A percentile compares a stretch with the other conserved stretches of the same genome.
Evolutionary conservation across 1,284 basidiomycete genomes (phyloP).

Genomic region (Ganoderma lucidum): DNA sequence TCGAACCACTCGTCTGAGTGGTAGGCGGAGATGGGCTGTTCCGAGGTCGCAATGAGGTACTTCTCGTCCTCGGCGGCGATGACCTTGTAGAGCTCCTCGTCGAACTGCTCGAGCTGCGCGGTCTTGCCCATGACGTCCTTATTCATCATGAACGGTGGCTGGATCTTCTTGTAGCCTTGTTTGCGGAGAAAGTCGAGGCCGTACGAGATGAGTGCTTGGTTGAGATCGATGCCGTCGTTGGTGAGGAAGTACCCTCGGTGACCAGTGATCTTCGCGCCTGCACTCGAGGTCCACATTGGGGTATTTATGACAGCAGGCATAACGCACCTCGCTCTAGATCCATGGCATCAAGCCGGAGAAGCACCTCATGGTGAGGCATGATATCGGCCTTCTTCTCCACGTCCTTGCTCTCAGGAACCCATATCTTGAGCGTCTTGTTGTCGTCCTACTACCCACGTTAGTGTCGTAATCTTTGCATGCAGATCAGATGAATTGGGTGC

Average conservation of each 20-base stretch:
- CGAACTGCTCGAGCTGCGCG: slow-evolving; percentile 97
- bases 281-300: slow-evolving; percentile 3
- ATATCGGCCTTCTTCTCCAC: slow-evolving; percentile 76
- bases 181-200: slow-evolving; percentile 93
- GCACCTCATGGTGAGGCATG: slow-evolving; percentile 96
- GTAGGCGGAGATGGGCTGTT: slow-evolving; percentile 97
- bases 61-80: slow-evolving; percentile 95
- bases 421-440: slow-evolving; percentile 83
- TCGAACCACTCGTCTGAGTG: slow-evolving; percentile 99
- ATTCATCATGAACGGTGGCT: slow-evolving; percentile 99
- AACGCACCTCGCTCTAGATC: slow-evolving; percentile 90
- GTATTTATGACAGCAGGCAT: slow-evolving; percentile 20
- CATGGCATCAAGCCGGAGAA: slow-evolving; percentile 93
- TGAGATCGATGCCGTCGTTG: slow-evolving; percentile 96
- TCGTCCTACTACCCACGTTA: slow-evolving; percentile 72
- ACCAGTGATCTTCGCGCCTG: slow-evolving; percentile 91
- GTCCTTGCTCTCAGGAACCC: slow-evolving; percentile 86
- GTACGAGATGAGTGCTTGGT: slow-evolving; percentile 96
- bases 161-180: slow-evolving; percentile 91
- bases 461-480: neutral
- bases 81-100: slow-evolving; percentile 98
- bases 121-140: slow-evolving; percentile 98
- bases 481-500: too few species aligned
- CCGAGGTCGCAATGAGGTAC: slow-evolving; percentile 98
- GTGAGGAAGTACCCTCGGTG: slow-evolving; percentile 98